Evolutionary conservation across 2,329 filamentous ascomycete species (phyloP).

Genomic region (Coleophoma cylindrospora): DNA sequence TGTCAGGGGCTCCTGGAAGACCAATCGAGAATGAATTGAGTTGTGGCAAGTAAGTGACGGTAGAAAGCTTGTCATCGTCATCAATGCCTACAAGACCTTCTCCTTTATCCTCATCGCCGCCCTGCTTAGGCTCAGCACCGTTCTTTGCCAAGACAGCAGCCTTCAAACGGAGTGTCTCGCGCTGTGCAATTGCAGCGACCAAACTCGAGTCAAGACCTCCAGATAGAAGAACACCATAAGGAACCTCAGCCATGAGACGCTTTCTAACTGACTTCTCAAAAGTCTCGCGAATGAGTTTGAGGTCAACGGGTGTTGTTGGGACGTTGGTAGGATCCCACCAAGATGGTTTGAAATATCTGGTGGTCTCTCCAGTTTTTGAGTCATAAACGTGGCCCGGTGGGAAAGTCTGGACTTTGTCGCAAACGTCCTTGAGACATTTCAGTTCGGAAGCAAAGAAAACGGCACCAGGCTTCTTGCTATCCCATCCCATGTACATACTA

Average conservation of each 20-base stretch:
- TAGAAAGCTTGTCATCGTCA: constrained; percentile 82
- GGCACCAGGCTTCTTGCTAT: constrained; percentile 73
- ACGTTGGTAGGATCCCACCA: constrained; percentile 86
- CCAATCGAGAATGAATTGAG: constrained; percentile 99
- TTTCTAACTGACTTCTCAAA: constrained; percentile 92
- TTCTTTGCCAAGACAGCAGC: constrained; percentile 50
- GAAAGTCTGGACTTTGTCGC: constrained; percentile 92
- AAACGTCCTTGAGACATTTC: constrained; percentile 88
- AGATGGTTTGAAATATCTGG: constrained; percentile 82
- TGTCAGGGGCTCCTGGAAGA: constrained; percentile 87
- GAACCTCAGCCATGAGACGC: constrained; percentile 97
- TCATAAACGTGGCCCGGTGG: constrained; percentile 95
- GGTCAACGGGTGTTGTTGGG: constrained; percentile 75
- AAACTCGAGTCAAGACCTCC: constrained; percentile 94
- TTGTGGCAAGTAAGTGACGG: constrained; percentile 85
- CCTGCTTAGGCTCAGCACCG: constrained; percentile 36
- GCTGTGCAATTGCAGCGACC: constrained; percentile 90
- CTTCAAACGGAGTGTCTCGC: constrained; percentile 78
- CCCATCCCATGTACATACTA: constrained; percentile 94
- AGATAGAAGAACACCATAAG: constrained; percentile 92
- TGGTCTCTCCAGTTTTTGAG: constrained; percentile 80
- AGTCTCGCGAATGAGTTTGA: constrained; percentile 73
- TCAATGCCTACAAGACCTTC: constrained; percentile 90
- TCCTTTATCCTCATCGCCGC: constrained; percentile 51
- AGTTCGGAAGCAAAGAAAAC: constrained; percentile 97